Percentiles rank a stretch among this genome's conserved stretches.
Evolutionary conservation across 306 rosid species (phyloP).

Genomic region (Trifolium subterraneum): DNA sequence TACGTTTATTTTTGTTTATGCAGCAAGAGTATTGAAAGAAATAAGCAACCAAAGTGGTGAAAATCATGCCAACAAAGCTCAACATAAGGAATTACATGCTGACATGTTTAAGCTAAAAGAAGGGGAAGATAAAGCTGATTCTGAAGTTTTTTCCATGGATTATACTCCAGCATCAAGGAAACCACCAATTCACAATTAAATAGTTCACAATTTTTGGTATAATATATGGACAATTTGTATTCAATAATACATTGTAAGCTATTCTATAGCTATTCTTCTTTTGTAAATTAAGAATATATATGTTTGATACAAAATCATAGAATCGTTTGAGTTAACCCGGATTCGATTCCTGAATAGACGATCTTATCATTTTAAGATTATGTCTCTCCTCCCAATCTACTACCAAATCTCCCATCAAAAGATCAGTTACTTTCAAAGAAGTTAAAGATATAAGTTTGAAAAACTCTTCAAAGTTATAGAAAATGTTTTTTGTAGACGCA

Average conservation of each 20-base stretch:
- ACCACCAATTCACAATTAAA: constrained; percentile 90
- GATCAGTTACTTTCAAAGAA: no score
- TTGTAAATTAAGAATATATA: background rate
- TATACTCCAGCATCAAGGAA: constrained; percentile 83
- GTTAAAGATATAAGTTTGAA: no score
- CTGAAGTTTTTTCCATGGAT: constrained; percentile 70
- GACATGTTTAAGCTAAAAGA: constrained; percentile 47
- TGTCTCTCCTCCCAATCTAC: no score
- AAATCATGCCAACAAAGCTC: constrained; percentile 12
- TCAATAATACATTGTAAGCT: background rate
- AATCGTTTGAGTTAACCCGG: background rate
- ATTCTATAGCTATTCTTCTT: background rate
- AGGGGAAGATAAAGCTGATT: constrained; percentile 42
- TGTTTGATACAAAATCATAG: background rate
- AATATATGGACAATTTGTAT: background rate
- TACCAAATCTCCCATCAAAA: no score
- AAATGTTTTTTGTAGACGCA: no score
- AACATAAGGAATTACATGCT: constrained; percentile 40
- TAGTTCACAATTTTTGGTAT: constrained; percentile 31
- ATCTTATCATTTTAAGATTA: no score
- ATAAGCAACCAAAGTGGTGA: constrained; percentile 4
- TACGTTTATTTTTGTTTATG: constrained; percentile 22
- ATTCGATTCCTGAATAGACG: no score
- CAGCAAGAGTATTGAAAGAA: constrained; percentile 69
- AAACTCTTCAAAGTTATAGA: no score